Conservation (phyloP, 441 rosid species). For the Mallotus japonicus region DNA sequence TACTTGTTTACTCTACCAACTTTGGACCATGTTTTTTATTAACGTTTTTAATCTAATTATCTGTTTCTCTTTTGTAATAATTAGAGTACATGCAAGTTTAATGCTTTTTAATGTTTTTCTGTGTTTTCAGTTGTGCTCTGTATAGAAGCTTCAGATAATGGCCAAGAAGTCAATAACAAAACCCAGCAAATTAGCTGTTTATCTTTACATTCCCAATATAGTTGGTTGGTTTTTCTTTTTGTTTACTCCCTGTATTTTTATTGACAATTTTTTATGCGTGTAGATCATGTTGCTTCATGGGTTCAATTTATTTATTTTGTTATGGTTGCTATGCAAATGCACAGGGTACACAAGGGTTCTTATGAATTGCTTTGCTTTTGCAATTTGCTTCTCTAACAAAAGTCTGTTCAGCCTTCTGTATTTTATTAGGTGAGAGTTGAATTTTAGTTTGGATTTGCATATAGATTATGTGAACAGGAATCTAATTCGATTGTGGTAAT, state of each 20-base stretch:
- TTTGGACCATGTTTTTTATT: background rate
- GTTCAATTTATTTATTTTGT: background rate
- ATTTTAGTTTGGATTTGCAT: background rate
- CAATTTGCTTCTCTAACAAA: slow-evolving; percentile 80
- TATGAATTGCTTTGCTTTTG: slow-evolving; percentile 83
- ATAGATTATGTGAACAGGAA: background rate
- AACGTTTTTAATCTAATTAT: background rate
- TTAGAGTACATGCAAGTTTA: background rate
- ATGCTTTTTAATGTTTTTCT: background rate
- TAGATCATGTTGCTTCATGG: background rate
- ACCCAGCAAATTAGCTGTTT: slow-evolving; percentile 59
- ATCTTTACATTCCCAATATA: slow-evolving; percentile 82
- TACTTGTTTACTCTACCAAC: background rate
- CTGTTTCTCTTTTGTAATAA: background rate
- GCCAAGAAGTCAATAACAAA: slow-evolving; percentile 48
- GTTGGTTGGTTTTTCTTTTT: slow-evolving; percentile 47
- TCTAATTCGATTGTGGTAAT: slow-evolving; percentile 10
- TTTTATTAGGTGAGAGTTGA: slow-evolving; percentile 60
- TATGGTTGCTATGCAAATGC: slow-evolving; percentile 14
- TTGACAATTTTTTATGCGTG: slow-evolving; percentile 7
- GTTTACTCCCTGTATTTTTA: background rate
- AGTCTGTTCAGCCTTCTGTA: slow-evolving; percentile 70
- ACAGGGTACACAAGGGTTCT: slow-evolving; percentile 82
- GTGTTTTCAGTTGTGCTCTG: slow-evolving; percentile 26
- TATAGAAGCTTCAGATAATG: slow-evolving; percentile 38